Evolutionary conservation across 129 eudicot genomes (phyloP).

Genomic region (Lactuca saligna): DNA sequence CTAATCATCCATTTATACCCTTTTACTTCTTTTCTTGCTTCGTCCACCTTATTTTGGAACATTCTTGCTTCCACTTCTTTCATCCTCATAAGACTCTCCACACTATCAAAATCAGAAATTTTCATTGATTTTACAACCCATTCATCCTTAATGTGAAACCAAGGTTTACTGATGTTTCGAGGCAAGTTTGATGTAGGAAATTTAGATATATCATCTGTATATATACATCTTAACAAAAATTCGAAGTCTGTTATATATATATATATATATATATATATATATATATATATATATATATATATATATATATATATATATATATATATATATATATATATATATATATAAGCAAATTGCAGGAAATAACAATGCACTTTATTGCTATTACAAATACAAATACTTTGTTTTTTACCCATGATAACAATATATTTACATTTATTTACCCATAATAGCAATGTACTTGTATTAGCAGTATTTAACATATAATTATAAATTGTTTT

Average conservation of each 20-base stretch:
- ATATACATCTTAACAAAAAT: constrained; percentile 21
- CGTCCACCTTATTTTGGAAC: constrained; percentile 74
- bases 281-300: neutral
- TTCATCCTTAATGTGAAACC: constrained; percentile 50
- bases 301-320: neutral
- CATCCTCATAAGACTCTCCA: constrained; percentile 66
- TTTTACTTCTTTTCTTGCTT: constrained; percentile 69
- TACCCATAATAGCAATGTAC: no score
- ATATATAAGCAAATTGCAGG: neutral
- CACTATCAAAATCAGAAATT: constrained; percentile 53
- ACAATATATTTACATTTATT: no score
- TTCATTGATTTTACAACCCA: constrained; percentile 61
- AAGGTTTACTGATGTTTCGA: constrained; percentile 36
- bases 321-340: neutral
- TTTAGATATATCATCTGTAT: constrained; percentile 43
- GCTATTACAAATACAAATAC: no score
- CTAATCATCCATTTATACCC: constrained; percentile 53
- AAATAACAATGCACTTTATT: neutral
- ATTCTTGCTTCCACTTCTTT: constrained; percentile 78
- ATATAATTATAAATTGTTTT: no score
- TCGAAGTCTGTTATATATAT: neutral
- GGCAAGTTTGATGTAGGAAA: constrained; percentile 36
- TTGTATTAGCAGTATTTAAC: no score
- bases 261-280: neutral
- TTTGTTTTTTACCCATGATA: no score